Conservation (phyloP, 169 alveolate genomes). For the Cryptosporidium sp. region DNA sequence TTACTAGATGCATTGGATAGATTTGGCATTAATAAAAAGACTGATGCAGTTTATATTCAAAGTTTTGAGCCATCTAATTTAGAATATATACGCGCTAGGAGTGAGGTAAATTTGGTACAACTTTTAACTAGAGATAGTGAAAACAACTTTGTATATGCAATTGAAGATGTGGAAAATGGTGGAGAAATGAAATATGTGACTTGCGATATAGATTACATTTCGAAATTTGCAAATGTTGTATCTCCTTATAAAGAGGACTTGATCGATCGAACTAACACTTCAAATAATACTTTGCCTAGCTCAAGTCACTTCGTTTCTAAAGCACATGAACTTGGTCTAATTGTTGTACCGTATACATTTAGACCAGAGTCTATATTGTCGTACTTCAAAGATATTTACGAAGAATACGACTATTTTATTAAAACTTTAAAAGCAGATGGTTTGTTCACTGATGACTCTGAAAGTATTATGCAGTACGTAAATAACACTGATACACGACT, state of each 20-base stretch:
- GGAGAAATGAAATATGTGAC: slow-evolving; percentile 17
- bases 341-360: slow-evolving; percentile 71
- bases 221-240: slow-evolving; percentile 60
- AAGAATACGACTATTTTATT: slow-evolving; percentile 55
- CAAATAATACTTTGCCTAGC: not conserved
- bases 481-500: not conserved
- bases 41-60: slow-evolving; percentile 28
- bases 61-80: slow-evolving; percentile 64
- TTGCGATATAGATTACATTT: slow-evolving; percentile 27
- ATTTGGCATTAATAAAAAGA: slow-evolving; percentile 33
- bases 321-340: slow-evolving; percentile 37
- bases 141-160: slow-evolving; percentile 56
- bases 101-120: slow-evolving; percentile 53
- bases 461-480: slow-evolving; percentile 20
- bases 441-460: slow-evolving; percentile 48
- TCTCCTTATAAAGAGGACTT: slow-evolving; percentile 54
- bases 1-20: slow-evolving; percentile 26
- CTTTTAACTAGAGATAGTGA: slow-evolving; percentile 30
- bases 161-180: not conserved
- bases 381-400: slow-evolving; percentile 10
- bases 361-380: slow-evolving; percentile 56
- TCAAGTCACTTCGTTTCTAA: slow-evolving; percentile 28
- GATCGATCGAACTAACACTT: not conserved
- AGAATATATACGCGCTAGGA: slow-evolving; percentile 43
- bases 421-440: slow-evolving; percentile 25